Conservation (phyloP, 148 eudicot species). For the Cornus suecica region DNA sequence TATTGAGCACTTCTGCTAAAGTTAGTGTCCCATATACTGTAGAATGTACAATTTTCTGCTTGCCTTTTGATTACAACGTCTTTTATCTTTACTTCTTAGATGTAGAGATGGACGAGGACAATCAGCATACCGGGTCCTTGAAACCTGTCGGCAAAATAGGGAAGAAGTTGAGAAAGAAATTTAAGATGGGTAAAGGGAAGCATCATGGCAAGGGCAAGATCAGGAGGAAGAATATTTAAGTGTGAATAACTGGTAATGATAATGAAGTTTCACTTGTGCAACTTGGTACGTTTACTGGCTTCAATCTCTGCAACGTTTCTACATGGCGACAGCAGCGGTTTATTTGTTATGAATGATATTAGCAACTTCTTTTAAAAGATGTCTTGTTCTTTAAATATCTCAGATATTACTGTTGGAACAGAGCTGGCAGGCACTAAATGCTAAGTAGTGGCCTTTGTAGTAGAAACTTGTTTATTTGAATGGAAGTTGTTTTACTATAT, state of each 20-base stretch:
- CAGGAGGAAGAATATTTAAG: conserved; percentile 46
- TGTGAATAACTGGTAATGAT: not conserved
- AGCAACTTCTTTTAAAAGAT: not conserved
- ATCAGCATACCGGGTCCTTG: conserved; percentile 30
- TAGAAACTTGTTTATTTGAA: not conserved
- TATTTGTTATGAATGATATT: not conserved
- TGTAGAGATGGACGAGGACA: conserved; percentile 51
- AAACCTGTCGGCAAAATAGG: conserved; percentile 67
- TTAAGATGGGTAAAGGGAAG: conserved; percentile 60
- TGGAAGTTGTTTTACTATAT: not conserved
- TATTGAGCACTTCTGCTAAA: not conserved
- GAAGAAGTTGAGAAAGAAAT: conserved; percentile 76
- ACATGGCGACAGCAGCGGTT: not conserved
- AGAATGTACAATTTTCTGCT: not conserved
- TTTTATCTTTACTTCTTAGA: conserved; percentile 26
- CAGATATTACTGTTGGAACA: not conserved
- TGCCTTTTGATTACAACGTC: not conserved
- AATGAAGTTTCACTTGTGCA: not conserved
- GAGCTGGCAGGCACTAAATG: not conserved
- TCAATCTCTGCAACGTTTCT: not conserved
- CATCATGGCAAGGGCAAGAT: conserved; percentile 76
- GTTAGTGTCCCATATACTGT: not conserved
- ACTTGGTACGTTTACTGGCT: not conserved
- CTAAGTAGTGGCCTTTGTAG: not conserved
- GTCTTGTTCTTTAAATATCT: not conserved